phyloP scores from a whole-genome alignment of 768 basidiomycete genomes.

The Termitomyces sp. region DNA sequence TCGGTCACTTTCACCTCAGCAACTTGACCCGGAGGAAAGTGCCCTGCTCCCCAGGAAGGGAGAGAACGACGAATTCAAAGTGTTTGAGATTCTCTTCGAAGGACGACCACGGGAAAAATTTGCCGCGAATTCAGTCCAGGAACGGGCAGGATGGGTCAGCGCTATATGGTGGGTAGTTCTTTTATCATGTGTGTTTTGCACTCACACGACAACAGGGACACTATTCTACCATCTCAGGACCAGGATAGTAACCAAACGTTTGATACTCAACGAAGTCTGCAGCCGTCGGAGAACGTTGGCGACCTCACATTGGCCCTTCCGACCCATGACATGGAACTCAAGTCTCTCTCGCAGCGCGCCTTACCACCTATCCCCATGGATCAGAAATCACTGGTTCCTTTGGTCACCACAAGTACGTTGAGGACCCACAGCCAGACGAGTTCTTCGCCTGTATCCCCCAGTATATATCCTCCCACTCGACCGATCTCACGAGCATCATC shows the following conservation, averaged over 20 bases:
- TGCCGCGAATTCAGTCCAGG: conserved; percentile 57
- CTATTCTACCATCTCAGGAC: conserved; percentile 42
- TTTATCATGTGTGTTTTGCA: background rate
- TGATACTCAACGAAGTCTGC: background rate
- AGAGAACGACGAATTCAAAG: conserved; percentile 42
- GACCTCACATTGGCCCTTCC: background rate
- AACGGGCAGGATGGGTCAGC: conserved; percentile 73
- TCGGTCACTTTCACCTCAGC: conserved; percentile 48
- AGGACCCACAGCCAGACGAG: conserved; percentile 1
- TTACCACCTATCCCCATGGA: conserved; percentile 30
- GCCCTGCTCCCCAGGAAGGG: conserved; percentile 36
- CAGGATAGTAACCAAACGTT: background rate
- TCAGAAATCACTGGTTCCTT: conserved; percentile 1
- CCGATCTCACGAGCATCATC: conserved; percentile 22
- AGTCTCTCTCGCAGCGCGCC: conserved; percentile 29
- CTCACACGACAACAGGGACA: conserved; percentile 46
- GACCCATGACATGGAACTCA: background rate
- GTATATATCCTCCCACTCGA: conserved; percentile 24
- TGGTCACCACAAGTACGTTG: background rate
- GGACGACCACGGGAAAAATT: conserved; percentile 55
- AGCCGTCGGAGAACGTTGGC: background rate
- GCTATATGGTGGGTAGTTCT: conserved; percentile 58
- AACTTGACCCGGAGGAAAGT: conserved; percentile 44
- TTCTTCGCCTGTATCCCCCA: conserved; percentile 23
- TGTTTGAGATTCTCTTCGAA: conserved; percentile 67